Evolutionary conservation across 2,329 filamentous ascomycete species (phyloP), one percentile per base, ranked within the genome.

Genomic region (Nigrograna mackinnonii): DNA sequence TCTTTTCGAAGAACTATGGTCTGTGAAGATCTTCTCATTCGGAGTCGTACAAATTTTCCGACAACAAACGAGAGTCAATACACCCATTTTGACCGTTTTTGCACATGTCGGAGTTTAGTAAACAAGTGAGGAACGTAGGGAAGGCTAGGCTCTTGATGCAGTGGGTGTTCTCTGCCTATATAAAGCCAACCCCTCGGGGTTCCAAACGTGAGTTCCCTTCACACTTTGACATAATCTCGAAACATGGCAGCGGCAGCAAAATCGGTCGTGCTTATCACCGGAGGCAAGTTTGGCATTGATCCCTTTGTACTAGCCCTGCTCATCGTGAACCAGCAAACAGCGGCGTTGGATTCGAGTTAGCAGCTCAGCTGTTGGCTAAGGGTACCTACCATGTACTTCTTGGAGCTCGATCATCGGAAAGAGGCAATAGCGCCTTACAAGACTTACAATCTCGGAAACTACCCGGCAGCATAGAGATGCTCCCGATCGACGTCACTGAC

Each of bases 281-380:
- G 65, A n/a, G 66, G 66, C 67, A 55, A 11, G 52, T 39, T 12
- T 12, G 34, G n/a, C 4, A 32, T 36, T 45, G 12, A 2, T 40
- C 37, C 18, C 26, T 43, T 32, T 12, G 31, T 22, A n/a, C 37
- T 37, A 24, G 22, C 20, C 26, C 22, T 16, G 35, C 34, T 22
- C 19, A 42, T 44, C 36, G 20, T n/a, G 17, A 21, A 20, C 19
- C 17, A 44, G 73, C 67, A 22, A 79, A 73, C 47, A 62, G 65
- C 34, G 76, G 76, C 40, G 74, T 79, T 22, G 75, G 76, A 22
- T 69, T 70, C 43, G 73, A 73, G 42, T 64, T 74, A 5, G 67
- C 67, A 11, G 54, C 65, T 39, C 58, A 66, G 20, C 64, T 71
- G 3, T 63, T 73, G 5, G 49, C 63, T 4, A 46, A 66, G 13